Percentiles rank a stretch among this genome's conserved stretches.
Conservation (phyloP, 345 rosid genomes). For the Sisymbrium irio region DNA sequence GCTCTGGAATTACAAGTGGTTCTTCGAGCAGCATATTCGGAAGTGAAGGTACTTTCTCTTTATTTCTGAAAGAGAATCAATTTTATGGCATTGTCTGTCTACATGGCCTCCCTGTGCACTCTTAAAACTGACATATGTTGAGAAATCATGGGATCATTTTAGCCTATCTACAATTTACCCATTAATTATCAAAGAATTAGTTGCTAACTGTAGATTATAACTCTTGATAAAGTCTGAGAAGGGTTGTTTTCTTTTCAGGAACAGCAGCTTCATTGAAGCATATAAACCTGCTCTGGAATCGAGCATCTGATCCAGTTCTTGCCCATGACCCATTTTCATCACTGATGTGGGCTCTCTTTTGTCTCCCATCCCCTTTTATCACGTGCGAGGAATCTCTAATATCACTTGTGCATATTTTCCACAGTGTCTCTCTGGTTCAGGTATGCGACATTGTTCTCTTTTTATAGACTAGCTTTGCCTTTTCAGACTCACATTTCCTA, state of each 20-base stretch:
- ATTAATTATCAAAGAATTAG: conserved; percentile 2
- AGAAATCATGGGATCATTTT: background rate
- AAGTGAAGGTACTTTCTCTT: conserved; percentile 45
- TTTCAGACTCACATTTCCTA: conserved; percentile 20
- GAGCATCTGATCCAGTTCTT: conserved; percentile 80
- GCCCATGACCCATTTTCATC: conserved; percentile 92
- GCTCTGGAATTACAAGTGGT: conserved; percentile 52
- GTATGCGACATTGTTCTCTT: conserved; percentile 40
- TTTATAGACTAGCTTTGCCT: background rate
- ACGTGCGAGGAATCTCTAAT: conserved; percentile 71
- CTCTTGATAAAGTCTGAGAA: conserved; percentile 10
- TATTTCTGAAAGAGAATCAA: conserved; percentile 4
- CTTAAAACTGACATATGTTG: too few species aligned
- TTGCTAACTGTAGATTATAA: conserved; percentile 19
- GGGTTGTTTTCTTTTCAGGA: conserved; percentile 46
- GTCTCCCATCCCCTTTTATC: conserved; percentile 85
- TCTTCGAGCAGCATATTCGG: conserved; percentile 34
- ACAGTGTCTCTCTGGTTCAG: conserved; percentile 73
- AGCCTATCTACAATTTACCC: background rate
- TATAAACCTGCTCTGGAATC: conserved; percentile 64
- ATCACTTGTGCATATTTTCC: conserved; percentile 81
- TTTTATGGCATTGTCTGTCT: background rate
- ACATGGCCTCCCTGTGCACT: too few species aligned
- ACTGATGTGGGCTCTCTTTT: conserved; percentile 90
- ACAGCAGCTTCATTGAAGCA: conserved; percentile 45